These are phyloP conservation scores for Nannizziopsis arthrosporioides DNA, from an alignment of 2,329 filamentous ascomycete genomes.

Conservation along the genomic window DNA sequence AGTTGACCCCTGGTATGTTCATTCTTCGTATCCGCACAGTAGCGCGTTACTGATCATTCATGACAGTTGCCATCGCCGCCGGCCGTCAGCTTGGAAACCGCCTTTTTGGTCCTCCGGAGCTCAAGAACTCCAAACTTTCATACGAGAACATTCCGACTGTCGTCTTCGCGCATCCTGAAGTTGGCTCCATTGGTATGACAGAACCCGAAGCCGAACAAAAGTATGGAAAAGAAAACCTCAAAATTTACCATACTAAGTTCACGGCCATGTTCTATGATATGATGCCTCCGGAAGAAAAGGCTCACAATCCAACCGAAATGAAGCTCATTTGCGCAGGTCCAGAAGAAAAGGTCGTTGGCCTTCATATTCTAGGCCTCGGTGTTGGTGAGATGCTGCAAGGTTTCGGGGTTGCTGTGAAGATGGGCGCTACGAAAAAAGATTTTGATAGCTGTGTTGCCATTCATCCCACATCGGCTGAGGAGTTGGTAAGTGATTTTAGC, in stretches of 20 bases:
- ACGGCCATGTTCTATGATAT: conserved; percentile 40
- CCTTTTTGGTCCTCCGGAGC: conserved; percentile 38
- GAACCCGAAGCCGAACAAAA: conserved; percentile 38
- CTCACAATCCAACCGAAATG: conserved; percentile 40
- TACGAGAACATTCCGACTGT: conserved; percentile 44
- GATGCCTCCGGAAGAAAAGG: conserved; percentile 38
- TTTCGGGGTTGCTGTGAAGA: conserved; percentile 65
- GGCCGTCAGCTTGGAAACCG: conserved; percentile 41
- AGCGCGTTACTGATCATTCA: background rate
- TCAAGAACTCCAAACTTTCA: conserved; percentile 34
- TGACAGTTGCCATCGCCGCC: conserved; percentile 40
- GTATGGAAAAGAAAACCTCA: conserved; percentile 41
- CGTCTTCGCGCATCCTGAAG: conserved; percentile 42
- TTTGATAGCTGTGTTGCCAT: conserved; percentile 67
- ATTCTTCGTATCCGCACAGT: background rate
- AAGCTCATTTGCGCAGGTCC: conserved; percentile 40
- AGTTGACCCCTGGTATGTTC: conserved; percentile 38
- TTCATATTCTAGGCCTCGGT: conserved; percentile 39
- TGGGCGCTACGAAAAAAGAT: conserved; percentile 67
- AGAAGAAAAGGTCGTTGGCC: conserved; percentile 41
- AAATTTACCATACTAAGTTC: conserved; percentile 41
- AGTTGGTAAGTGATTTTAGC: conserved; percentile 44
- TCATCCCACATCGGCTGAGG: conserved; percentile 65
- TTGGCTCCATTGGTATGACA: conserved; percentile 40
- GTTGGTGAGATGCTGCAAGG: conserved; percentile 59